Evolutionary conservation across 2,329 filamentous ascomycete species (phyloP).

Genomic region (Penicillium sp.): DNA sequence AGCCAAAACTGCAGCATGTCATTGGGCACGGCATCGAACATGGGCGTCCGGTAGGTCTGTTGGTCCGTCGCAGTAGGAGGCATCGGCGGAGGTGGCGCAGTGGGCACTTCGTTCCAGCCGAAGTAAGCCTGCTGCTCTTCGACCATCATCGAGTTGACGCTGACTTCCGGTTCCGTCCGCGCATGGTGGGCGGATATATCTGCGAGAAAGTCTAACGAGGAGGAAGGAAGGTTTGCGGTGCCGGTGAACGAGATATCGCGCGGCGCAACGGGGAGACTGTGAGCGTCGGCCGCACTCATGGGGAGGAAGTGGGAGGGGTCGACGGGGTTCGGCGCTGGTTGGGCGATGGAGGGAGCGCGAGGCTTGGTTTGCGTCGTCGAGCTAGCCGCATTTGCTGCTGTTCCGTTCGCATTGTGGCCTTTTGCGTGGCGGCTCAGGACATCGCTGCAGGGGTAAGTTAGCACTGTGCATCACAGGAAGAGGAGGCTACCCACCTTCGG

Average conservation of each 20-base stretch:
- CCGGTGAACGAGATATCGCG: constrained; percentile 35
- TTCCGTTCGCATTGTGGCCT: constrained; percentile 47
- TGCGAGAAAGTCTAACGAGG: constrained; percentile 48
- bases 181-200: constrained; percentile 41
- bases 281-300: constrained; percentile 20
- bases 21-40: constrained; percentile 35
- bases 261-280: constrained; percentile 25
- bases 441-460: constrained; percentile 43
- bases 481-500: constrained; percentile 49
- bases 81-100: constrained; percentile 10
- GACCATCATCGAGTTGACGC: constrained; percentile 33
- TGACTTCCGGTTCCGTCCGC: constrained; percentile 34
- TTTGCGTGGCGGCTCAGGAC: constrained; percentile 58
- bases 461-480: constrained; percentile 9
- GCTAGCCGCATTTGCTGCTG: constrained; percentile 16
- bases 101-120: constrained; percentile 35
- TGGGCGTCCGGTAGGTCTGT: constrained; percentile 25
- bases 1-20: constrained; percentile 45
- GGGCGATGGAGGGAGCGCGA: constrained; percentile 32
- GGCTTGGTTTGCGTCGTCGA: constrained; percentile 36
- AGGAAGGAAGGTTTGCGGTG: constrained; percentile 34
- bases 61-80: constrained; percentile 21
- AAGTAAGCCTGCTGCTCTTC: constrained; percentile 38
- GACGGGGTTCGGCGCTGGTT: constrained; percentile 27
- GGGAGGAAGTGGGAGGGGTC: constrained; percentile 27